Evolutionary conservation across 2,329 filamentous ascomycete species (phyloP), one percentile per base, ranked within the genome.

Genomic region (Penicillium sp.): DNA sequence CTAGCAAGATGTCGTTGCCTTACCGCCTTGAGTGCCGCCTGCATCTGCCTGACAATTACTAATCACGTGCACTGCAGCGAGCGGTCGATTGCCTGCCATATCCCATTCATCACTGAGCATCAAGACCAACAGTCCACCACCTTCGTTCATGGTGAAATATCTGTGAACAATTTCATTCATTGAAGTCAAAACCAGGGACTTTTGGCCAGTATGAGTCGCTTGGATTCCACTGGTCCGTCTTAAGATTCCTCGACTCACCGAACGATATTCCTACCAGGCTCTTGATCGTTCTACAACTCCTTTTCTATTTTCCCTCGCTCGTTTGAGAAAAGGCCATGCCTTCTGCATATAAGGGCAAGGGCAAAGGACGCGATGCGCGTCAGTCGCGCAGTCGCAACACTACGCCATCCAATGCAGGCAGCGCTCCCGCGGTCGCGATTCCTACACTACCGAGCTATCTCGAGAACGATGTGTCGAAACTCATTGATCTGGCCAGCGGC

Each of bases 321-420:
- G 22, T 11, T 23, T n/a, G n/a, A n/a, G n/a, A n/a, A n/a, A n/a
- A n/a, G n/a, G n/a, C n/a, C 32, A 71, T 71, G 68, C 67, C 68
- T 26, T 60, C 64, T 15, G 66, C 66, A 26, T 64, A 60, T 41
- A 72, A 72, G 52, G 62, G 68, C 52, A 78, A 78, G 57, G 64
- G 69, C 30, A 77, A 77, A 55, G 68, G 64, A 32, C 71, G 70
- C 45, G 73, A 77, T 42, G 64, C 67, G 27, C 66, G 70, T 37
- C 70, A 69, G 27, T 76, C 76, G 32, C 71, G 73, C 45, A 80
- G 77, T 52, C 75, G 79, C 47, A 80, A 81, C 54, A 78, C 76
- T 11, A 82, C 79, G 3, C 79, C 79, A 13, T 72, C 74, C 45
- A 78, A 76, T 13, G 67, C 70, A 22, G 61, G 69, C 50, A 71